These are phyloP conservation scores for Misopates orontium DNA, from an alignment of 257 asterid genomes.

Conservation along the genomic window DNA sequence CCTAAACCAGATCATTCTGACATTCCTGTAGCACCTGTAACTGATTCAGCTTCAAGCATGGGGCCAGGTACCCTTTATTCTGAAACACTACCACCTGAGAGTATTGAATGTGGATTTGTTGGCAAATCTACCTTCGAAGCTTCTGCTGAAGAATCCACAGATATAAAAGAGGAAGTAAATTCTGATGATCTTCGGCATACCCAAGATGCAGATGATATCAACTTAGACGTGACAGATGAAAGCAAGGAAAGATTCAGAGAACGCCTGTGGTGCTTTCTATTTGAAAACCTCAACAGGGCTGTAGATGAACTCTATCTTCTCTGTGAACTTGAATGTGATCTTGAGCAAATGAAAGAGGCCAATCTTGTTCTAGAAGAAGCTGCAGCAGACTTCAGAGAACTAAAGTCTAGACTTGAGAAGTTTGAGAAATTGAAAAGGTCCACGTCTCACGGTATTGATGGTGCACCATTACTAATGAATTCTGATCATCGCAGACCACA, in stretches of 20 bases:
- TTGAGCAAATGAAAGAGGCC: slow-evolving; percentile 92
- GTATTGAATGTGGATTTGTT: slow-evolving; percentile 29
- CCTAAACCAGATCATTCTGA: slow-evolving; percentile 26
- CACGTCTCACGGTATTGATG: slow-evolving; percentile 55
- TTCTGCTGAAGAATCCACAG: slow-evolving; percentile 38
- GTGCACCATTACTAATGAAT: slow-evolving; percentile 56
- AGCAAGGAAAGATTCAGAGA: slow-evolving; percentile 97
- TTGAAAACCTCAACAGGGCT: slow-evolving; percentile 95
- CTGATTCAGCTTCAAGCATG: slow-evolving; percentile 32
- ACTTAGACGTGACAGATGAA: slow-evolving; percentile 53
- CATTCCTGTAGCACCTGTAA: slow-evolving; percentile 31
- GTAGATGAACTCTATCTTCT: slow-evolving; percentile 96
- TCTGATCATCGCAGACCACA: slow-evolving; percentile 98
- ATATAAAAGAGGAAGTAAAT: slow-evolving; percentile 31
- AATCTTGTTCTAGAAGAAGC: slow-evolving; percentile 99
- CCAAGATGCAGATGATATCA: slow-evolving; percentile 38
- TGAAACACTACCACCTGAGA: slow-evolving; percentile 29
- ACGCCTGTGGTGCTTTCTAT: slow-evolving; percentile 98
- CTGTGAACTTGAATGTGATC: slow-evolving; percentile 97
- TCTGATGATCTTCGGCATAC: slow-evolving; percentile 41
- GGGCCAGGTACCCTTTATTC: slow-evolving; percentile 25
- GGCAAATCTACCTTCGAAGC: slow-evolving; percentile 35
- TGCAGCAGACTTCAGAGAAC: slow-evolving; percentile 83
- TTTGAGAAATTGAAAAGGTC: slow-evolving; percentile 82
- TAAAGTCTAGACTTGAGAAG: slow-evolving; percentile 80